Base-by-base conservation (phyloP, 805 yeast genomes). In the Komagataella kurtzmanii region DNA sequence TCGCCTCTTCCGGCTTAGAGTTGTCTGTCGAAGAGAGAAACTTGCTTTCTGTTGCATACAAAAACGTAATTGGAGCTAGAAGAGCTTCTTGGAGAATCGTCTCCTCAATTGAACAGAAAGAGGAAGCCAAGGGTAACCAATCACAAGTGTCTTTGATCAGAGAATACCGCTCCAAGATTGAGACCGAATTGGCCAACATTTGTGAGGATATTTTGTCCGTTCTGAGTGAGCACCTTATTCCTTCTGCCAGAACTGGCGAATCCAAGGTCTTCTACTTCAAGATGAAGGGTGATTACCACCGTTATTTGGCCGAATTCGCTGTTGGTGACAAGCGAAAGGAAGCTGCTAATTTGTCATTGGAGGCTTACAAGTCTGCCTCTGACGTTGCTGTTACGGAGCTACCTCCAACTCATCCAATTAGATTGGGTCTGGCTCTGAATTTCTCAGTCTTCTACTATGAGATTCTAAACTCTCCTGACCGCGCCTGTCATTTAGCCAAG, bases 31-130 rank as follows among this genome's bases (percentile, higher is more conserved):
- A 93, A 75, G 99, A 93, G 76, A 90, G 99, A 73, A 93, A 93
- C 74, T 78, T 91, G 61, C 80, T 91, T 63, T 88, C 97, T 40
- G 98, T 93, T 62, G 99, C 99, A 56, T 91, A 91, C 79, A 91
- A 91, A 75, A 91, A 91, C 67, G 98, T 91, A 53, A 91, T 91
- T 71, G 99, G 99, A 67, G 96, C 98, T 54, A 89, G 98, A 66
- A 90, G 99, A 76, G 98, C 99, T 54, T 88, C 97, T 48, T 93
- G 98, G 98, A 86, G 99, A 81, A 89, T 93, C 66, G 97, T 93
- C 51, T 89, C 97, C 44, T 88, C 97, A 49, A 91, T 91, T 64
- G 99, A 91, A 73, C 97, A 91, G 74, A 90, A 89, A 75, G 98
- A 91, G 75, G 97, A 90, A 72, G 85, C 89, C 61, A 90, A 90